Base-by-base conservation (phyloP, 768 basidiomycete genomes). In the Leccinum uliginosum region DNA sequence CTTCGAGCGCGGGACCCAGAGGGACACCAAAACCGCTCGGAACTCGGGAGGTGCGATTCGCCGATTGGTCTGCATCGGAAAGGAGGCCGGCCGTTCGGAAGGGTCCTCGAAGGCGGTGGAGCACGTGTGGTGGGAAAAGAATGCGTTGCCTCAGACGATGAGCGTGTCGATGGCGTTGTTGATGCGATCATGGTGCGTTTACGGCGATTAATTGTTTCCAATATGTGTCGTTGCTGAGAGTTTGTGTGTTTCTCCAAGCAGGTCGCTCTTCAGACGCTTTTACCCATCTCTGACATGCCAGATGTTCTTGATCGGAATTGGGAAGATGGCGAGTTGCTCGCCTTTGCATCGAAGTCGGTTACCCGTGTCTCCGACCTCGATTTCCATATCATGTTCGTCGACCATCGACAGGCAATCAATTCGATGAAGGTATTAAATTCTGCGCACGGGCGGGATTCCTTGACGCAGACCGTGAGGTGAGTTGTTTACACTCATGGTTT, bases 21-120 rank as follows among this genome's bases (percentile, higher is more conserved):
- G 68, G 62, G 6, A 55, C 60, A n/a, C 62, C 68, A n/a, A 89
- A 89, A 69, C 84, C 83, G 58, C 79, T 83, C 21, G 93, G 92
- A 6, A 90, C 91, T 7, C 80, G 93, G 54, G 91, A 95, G 71
- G 96, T 45, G 91, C 95, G 0, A 84, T 98, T 32, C 84, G 93
- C 2, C 92, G 93, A 15, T 78, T 97, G 29, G 80, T 90, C 23
- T 89, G 87, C 15, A 85, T 95, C 3, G 92, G 92, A 0, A 86
- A 90, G 63, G 89, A 92, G 59, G 91, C 91, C 27, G 27, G 27
- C 27, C 10, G 83, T 93, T 8, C 74, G 88, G 40, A 89, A 91
- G 69, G 91, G 91, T 93, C 11, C 79, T 93, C 2, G 89, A 90
- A 59, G 86, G 88, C 19, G 87, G 89, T 3, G 91, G 91, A 15